Base-by-base conservation (phyloP, 2,329 filamentous ascomycete genomes). In the Chaetothyriales sp. region DNA sequence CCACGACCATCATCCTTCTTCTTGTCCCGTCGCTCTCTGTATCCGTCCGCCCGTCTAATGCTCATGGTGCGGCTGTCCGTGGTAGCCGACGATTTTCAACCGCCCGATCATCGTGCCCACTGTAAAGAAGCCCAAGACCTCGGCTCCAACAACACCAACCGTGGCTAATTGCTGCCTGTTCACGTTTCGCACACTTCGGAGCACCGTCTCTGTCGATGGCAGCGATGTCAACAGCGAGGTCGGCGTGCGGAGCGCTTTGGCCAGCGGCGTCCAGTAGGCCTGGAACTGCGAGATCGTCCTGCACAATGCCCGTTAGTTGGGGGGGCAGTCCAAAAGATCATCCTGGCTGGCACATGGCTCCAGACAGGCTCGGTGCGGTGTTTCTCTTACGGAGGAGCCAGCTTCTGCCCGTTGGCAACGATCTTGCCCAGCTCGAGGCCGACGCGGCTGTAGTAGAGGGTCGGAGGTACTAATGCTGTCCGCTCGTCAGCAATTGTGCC, bases 61-160 rank as follows among this genome's bases (percentile, higher is more conserved):
- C 43, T 60, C 65, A 62, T 76, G 77, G 57, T 69, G 69, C 58
- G 68, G 66, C 67, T 86, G 80, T 66, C 86, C 85, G 70, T 78
- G 80, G 78, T 98, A 98, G 59, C 92, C 92, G 63, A 98, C 77
- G 62, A 98, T 70, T 85, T 98, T 97, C 75, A 92, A 81, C 66
- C 89, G 81, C 64, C 92, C 92, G 64, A 98, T 82, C 70, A 98
- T 97, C 78, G 97, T 89, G 60, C 92, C 92, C 51, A 97, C 81
- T 56, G 89, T 94, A 79, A 97, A 98, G 80, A 98, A 98, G 56
- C 92, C 92, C 61, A 98, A 73, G 48, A 88, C 78, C 74, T 98
- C 90, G 52, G 89, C 89, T 47, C 77, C 72, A 56, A 95, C 74
- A 54, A 98, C 85, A 62, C 85, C 86, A 55, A 78, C 84, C 50